These are phyloP conservation scores for Aspergillus heteromorphus DNA, from an alignment of 495 filamentous ascomycete genomes.

Conservation along the genomic window DNA sequence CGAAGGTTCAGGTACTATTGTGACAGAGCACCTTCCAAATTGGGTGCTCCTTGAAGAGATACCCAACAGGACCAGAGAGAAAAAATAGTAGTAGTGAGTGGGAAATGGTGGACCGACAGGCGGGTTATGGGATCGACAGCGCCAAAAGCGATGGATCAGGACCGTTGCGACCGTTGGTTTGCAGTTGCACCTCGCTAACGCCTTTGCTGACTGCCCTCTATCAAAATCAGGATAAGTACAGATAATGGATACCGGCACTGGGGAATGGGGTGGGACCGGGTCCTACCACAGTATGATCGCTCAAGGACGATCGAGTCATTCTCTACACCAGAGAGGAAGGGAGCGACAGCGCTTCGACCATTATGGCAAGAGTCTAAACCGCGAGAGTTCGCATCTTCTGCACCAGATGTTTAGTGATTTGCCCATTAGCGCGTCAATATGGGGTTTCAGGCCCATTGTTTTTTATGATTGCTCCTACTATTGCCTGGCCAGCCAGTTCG, in stretches of 20 bases:
- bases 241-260: neutral
- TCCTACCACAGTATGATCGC: conserved; percentile 25
- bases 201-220: neutral
- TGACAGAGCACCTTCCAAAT: neutral
- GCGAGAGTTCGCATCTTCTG: conserved; percentile 28
- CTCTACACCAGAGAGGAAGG: conserved; percentile 20
- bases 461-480: conserved; percentile 1
- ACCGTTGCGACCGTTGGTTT: conserved; percentile 15
- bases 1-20: neutral
- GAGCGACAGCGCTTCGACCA: conserved; percentile 24
- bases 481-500: neutral
- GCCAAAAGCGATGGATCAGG: conserved; percentile 11
- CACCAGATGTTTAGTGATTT: conserved; percentile 3
- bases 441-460: neutral
- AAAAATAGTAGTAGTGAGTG: conserved; percentile 1
- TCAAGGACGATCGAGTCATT: conserved; percentile 32
- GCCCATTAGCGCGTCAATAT: neutral
- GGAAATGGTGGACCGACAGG: conserved; percentile 14
- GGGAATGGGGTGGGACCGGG: neutral
- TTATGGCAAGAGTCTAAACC: conserved; percentile 30
- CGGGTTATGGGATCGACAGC: conserved; percentile 16
- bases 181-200: conserved; percentile 3
- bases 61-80: conserved; percentile 5
- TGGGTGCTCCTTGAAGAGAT: neutral
- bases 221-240: neutral